Evolutionary conservation across 495 filamentous ascomycete genomes (phyloP).

Genomic region (Neurospora sp.): DNA sequence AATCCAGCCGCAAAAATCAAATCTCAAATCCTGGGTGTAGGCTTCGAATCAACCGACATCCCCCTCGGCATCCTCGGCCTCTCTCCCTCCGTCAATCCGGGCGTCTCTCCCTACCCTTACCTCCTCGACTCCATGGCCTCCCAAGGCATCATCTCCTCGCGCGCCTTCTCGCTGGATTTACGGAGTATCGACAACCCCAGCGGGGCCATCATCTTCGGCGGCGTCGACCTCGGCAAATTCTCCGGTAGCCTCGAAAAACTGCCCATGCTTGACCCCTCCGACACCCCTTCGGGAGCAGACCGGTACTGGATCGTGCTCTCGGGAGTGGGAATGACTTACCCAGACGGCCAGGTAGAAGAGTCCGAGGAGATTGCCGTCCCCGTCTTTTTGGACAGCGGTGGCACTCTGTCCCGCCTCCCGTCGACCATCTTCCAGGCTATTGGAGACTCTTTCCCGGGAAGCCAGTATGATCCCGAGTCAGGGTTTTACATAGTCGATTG

Average conservation of each 20-base stretch:
- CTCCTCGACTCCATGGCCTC: conserved; percentile 54
- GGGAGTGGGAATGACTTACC: conserved; percentile 15
- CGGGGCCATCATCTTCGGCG: conserved; percentile 72
- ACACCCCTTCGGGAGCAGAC: conserved; percentile 22
- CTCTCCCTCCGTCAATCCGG: conserved; percentile 37
- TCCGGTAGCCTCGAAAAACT: conserved; percentile 44
- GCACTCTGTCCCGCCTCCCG: conserved; percentile 17
- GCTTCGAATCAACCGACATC: conserved; percentile 24
- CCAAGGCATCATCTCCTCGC: conserved; percentile 54
- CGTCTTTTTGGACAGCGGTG: conserved; percentile 23
- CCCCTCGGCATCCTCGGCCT: conserved; percentile 67
- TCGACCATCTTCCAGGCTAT: conserved; percentile 17
- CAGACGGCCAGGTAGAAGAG: conserved; percentile 9
- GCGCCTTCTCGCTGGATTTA: conserved; percentile 62
- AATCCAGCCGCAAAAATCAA: conserved; percentile 22
- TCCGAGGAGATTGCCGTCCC: conserved; percentile 13
- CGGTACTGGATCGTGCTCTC: conserved; percentile 20
- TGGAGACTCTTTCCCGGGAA: conserved; percentile 10
- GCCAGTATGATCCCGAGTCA: conserved; percentile 12
- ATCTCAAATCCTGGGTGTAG: conserved; percentile 32
- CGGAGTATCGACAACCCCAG: conserved; percentile 33
- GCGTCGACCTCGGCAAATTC: conserved; percentile 58
- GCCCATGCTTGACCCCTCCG: conserved; percentile 27
- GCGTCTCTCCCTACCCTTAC: conserved; percentile 49
- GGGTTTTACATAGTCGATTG: conserved; percentile 51